phyloP scores from a whole-genome alignment of 176 grass and related monocot genomes.

The Dendrocalamus sinicus region DNA sequence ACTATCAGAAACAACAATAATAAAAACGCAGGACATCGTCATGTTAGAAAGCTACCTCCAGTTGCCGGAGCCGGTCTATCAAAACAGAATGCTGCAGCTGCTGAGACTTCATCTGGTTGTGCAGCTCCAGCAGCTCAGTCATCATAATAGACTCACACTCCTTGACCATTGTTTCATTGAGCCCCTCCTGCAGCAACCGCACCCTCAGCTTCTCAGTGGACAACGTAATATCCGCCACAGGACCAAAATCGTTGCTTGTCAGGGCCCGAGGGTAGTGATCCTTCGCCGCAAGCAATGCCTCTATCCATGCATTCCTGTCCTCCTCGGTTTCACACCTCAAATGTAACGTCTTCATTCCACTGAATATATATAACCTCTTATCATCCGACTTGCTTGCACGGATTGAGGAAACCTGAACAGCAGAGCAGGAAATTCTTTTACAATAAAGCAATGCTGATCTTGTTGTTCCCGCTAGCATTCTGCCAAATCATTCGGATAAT shows the following conservation, averaged over 20 bases:
- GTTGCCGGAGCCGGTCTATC: constrained; percentile 78
- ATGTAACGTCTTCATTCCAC: constrained; percentile 89
- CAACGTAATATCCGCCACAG: constrained; percentile 58
- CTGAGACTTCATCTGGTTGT: constrained; percentile 72
- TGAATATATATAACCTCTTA: constrained; percentile 97
- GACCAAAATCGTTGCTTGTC: constrained; percentile 58
- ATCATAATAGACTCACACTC: constrained; percentile 92
- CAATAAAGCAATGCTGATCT: constrained; percentile 10
- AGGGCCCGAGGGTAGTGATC: constrained; percentile 66
- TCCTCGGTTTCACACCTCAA: constrained; percentile 83
- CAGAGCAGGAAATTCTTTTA: constrained; percentile 31
- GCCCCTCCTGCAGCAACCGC: constrained; percentile 66
- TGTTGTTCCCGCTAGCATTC: constrained; percentile 30
- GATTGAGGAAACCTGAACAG: constrained; percentile 84
- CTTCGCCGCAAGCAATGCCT: constrained; percentile 71
- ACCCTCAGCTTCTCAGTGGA: constrained; percentile 74
- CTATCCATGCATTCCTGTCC: constrained; percentile 76
- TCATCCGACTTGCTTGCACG: constrained; percentile 98
- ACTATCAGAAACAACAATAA: not conserved
- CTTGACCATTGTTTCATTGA: constrained; percentile 70
- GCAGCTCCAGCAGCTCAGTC: constrained; percentile 74
- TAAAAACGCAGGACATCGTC: not conserved
- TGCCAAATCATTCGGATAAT: constrained; percentile 18
- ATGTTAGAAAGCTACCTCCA: constrained; percentile 74
- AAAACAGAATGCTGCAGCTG: constrained; percentile 81